Percentiles rank a stretch among this genome's conserved stretches.
Conservation (phyloP, 768 basidiomycete genomes). For the Suillus paluster region DNA sequence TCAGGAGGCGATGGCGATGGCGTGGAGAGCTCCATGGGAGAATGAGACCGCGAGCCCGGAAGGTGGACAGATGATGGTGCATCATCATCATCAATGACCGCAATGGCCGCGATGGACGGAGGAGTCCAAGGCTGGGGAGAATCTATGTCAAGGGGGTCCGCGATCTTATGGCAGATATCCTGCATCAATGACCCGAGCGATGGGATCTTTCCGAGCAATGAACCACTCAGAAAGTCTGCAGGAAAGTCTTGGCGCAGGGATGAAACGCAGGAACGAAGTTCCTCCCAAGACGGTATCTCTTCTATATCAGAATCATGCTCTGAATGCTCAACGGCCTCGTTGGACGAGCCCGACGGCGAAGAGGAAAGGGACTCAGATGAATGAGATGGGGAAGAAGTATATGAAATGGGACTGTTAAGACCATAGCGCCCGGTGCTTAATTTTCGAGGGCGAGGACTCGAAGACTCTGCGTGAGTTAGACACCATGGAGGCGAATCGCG, state of each 20-base stretch:
- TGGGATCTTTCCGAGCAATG: conserved; percentile 33
- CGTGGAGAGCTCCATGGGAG: conserved; percentile 54
- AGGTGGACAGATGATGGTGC: conserved; percentile 11
- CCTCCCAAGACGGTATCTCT: conserved; percentile 37
- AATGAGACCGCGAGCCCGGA: conserved; percentile 42
- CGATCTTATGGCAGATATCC: conserved; percentile 27
- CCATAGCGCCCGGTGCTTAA: conserved; percentile 67
- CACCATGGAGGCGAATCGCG: conserved; percentile 23
- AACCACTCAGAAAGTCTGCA: conserved; percentile 9
- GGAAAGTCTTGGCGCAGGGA: conserved; percentile 18
- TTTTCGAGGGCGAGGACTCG: conserved; percentile 36
- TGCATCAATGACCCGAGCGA: conserved; percentile 35
- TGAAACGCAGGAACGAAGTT: conserved; percentile 20
- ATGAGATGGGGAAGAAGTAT: conserved; percentile 29
- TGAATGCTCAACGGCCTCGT: conserved; percentile 33
- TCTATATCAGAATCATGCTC: conserved; percentile 60
- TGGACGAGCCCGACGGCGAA: conserved; percentile 46
- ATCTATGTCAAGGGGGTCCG: conserved; percentile 11
- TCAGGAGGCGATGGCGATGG: conserved; percentile 37
- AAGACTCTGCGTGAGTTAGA: conserved; percentile 25
- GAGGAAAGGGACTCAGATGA: conserved; percentile 45
- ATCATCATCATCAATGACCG: conserved; percentile 13
- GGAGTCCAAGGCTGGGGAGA: conserved; percentile 24
- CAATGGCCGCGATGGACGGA: conserved; percentile 11
- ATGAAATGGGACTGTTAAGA: conserved; percentile 43